These are phyloP conservation scores for Phytophthora lateralis DNA, from an alignment of 352 stramenopile species.

Conservation along the genomic window DNA sequence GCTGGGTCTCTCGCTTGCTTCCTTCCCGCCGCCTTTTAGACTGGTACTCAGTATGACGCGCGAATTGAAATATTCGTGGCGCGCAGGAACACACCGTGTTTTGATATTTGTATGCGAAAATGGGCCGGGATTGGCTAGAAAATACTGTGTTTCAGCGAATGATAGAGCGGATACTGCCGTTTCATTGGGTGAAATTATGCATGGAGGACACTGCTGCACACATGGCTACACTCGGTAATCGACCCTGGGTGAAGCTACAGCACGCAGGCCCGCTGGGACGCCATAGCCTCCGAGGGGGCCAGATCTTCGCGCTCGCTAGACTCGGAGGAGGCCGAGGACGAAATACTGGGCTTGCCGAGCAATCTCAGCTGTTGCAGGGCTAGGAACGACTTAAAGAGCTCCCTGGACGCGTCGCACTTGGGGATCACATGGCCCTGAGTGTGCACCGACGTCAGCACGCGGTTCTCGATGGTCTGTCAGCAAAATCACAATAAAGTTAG, in stretches of 20 bases:
- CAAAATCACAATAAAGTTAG: slow-evolving; percentile 6
- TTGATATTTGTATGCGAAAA: background rate
- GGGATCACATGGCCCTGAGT: slow-evolving; percentile 81
- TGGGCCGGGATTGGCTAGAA: slow-evolving; percentile 30
- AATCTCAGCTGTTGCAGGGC: slow-evolving; percentile 29
- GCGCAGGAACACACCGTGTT: slow-evolving; percentile 5
- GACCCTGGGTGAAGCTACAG: slow-evolving; percentile 16
- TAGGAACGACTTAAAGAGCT: slow-evolving; percentile 63
- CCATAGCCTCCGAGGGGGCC: slow-evolving; percentile 17
- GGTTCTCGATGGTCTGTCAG: slow-evolving; percentile 39
- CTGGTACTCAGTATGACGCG: slow-evolving; percentile 18
- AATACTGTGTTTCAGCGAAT: slow-evolving; percentile 20
- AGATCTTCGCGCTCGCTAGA: slow-evolving; percentile 22
- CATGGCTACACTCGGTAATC: slow-evolving; percentile 25
- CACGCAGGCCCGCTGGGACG: slow-evolving; percentile 28
- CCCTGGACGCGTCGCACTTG: slow-evolving; percentile 64
- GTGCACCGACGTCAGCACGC: slow-evolving; percentile 68
- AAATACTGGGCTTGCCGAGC: slow-evolving; percentile 26
- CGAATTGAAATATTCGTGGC: slow-evolving; percentile 26
- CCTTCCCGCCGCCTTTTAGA: slow-evolving; percentile 29
- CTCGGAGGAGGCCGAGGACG: slow-evolving; percentile 24
- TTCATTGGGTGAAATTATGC: slow-evolving; percentile 29
- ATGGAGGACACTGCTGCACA: background rate
- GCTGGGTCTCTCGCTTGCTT: slow-evolving; percentile 13
- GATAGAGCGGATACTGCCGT: background rate